phyloP scores from a whole-genome alignment of 257 asterid genomes.

The Solanum chilense region DNA sequence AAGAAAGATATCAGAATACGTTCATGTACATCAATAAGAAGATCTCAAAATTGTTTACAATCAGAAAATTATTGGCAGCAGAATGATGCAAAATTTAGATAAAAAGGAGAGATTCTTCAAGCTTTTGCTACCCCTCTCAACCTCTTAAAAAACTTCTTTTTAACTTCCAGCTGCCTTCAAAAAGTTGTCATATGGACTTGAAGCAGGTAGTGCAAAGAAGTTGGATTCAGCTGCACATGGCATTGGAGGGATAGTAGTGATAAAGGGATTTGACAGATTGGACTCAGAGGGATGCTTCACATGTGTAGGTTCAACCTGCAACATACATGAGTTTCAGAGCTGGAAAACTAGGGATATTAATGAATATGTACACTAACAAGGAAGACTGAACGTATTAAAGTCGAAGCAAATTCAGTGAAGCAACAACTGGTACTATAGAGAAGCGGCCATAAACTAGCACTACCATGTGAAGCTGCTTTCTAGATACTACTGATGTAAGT shows the following conservation, averaged over 20 bases:
- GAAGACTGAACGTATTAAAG: background rate
- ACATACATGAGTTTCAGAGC: background rate
- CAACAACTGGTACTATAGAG: background rate
- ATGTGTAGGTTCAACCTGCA: background rate
- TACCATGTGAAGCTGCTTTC: background rate
- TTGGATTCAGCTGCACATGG: conserved; percentile 28
- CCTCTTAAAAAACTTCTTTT: background rate
- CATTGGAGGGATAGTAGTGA: conserved; percentile 6
- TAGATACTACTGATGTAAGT: background rate
- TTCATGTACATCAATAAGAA: background rate
- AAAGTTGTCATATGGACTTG: conserved; percentile 74
- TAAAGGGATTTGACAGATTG: conserved; percentile 15
- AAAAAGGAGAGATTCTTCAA: background rate
- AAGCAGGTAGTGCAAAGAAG: conserved; percentile 43
- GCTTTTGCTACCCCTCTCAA: background rate
- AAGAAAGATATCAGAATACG: background rate
- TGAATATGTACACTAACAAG: background rate
- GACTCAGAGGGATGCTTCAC: background rate
- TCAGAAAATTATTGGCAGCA: background rate
- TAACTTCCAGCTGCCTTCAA: conserved; percentile 73
- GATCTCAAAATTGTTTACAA: background rate
- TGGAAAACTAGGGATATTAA: background rate
- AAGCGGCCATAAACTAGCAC: background rate
- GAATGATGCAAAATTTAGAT: background rate
- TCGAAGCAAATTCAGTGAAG: background rate